Evolutionary conservation across 768 basidiomycete species (phyloP), one percentile per base, ranked within the genome.

Genomic region (Aureoboletus auriporus): DNA sequence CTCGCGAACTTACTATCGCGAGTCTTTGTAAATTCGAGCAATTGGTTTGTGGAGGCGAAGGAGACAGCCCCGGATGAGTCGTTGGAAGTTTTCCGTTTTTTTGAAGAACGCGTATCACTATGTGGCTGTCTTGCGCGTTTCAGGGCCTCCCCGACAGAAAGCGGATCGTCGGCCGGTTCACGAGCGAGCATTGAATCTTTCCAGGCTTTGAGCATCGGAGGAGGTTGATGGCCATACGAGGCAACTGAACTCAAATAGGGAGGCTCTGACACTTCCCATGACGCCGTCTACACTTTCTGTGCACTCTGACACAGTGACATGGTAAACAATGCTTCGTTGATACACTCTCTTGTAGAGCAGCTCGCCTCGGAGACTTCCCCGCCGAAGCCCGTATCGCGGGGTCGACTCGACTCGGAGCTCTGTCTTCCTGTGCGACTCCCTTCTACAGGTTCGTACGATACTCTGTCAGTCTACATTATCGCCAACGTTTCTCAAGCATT

Each of bases 341-440:
- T 72, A 35, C 48, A 51, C 14, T 52, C 52, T 17, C 55, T 74
- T n/a, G 58, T 58, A 29, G 60, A 64, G 40, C 58, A 57, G 16
- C 49, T 69, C 23, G 39, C 54, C 31, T 49, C 56, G 23, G 60
- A 62, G 8, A 37, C 52, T 28, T 39, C 37, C 14, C 43, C 55
- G 35, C 46, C 48, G 8, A 54, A 55, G 29, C 67, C 69, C 11
- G 34, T 39, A 20, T 46, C 67, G 44, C 74, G 78, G 49, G 68
- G 60, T 50, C 75, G 74, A 37, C 55, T 80, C 3, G 54, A 54
- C 8, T 74, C 79, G 4, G 70, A 78, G 9, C 77, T 77, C 48
- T 85, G 83, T 62, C 72, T 89, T 30, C 84, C 81, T 29, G 78
- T 75, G 44, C 76, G 86, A n/a, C 74, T 89, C 39, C 88, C 88